Evolutionary conservation across 176 grass and related monocot genomes (phyloP).

Genomic region (Bolboschoenus planiculmis): DNA sequence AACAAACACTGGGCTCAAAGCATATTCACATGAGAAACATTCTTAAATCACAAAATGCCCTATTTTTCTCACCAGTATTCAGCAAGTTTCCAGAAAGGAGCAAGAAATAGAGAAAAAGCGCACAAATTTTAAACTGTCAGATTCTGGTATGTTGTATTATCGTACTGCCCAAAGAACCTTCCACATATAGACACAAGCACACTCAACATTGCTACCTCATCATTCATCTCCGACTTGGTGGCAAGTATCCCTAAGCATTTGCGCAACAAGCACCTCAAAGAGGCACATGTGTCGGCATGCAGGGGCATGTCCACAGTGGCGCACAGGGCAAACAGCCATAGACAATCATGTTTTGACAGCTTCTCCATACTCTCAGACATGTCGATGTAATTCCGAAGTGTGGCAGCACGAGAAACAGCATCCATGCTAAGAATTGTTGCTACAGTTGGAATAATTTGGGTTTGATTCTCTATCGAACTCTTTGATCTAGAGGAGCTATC

Average conservation of each 20-base stretch:
- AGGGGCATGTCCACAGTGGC: conserved; percentile 47
- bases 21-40: neutral
- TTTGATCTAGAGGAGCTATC: neutral
- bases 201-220: conserved; percentile 68
- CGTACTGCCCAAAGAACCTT: conserved; percentile 72
- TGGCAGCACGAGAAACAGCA: conserved; percentile 46
- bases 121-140: neutral
- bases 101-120: neutral
- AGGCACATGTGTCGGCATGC: conserved; percentile 51
- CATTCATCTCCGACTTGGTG: conserved; percentile 40
- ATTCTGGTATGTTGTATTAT: conserved; percentile 1
- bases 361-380: conserved; percentile 47
- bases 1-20: neutral
- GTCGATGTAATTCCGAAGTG: conserved; percentile 48
- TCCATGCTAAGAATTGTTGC: conserved; percentile 51
- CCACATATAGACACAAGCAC: conserved; percentile 59
- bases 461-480: conserved; percentile 13
- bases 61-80: neutral
- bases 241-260: conserved; percentile 50
- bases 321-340: conserved; percentile 74
- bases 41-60: neutral
- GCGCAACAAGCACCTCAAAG: conserved; percentile 55
- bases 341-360: conserved; percentile 63
- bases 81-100: neutral
- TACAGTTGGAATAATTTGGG: conserved; percentile 37